phyloP scores from a whole-genome alignment of 371 early-diverging fungal species.

The Syncephalastrum racemosum region DNA sequence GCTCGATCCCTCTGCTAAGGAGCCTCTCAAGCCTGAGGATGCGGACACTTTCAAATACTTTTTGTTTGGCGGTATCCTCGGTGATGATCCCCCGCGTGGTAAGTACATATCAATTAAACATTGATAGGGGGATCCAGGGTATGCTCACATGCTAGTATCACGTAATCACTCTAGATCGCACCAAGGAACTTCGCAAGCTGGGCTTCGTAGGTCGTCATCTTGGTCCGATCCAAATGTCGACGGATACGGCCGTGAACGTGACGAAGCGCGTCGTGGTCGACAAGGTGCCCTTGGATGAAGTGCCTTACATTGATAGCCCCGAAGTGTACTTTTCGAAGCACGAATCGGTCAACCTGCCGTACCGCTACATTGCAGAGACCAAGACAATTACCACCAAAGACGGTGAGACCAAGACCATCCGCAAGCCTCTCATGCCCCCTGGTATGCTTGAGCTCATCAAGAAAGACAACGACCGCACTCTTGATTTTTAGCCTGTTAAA shows the following conservation, averaged over 20 bases:
- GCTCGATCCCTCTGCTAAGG: conserved; percentile 67
- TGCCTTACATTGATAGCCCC: conserved; percentile 75
- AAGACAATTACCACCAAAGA: conserved; percentile 48
- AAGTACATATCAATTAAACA: conserved; percentile 11
- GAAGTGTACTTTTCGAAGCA: conserved; percentile 68
- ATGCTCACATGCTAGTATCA: background rate
- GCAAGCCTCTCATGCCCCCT: conserved; percentile 71
- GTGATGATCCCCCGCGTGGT: conserved; percentile 72
- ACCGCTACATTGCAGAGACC: conserved; percentile 58
- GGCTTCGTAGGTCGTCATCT: conserved; percentile 80
- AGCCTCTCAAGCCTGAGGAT: conserved; percentile 67
- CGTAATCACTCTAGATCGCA: conserved; percentile 59
- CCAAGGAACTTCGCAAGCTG: conserved; percentile 67
- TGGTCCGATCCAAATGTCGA: conserved; percentile 80
- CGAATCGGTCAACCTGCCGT: conserved; percentile 78
- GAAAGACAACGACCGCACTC: conserved; percentile 66
- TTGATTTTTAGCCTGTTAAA: conserved; percentile 42
- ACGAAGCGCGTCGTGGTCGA: conserved; percentile 62
- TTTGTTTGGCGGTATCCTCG: conserved; percentile 83
- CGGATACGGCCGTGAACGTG: conserved; percentile 66
- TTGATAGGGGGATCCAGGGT: background rate
- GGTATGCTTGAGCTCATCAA: conserved; percentile 77
- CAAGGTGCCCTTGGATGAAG: conserved; percentile 58
- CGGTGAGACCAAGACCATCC: conserved; percentile 49
- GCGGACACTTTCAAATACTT: conserved; percentile 69